A percentile compares a stretch with the other conserved stretches of the same genome.
phyloP scores from a whole-genome alignment of 2,329 filamentous ascomycete genomes.

The Seiridium unicorne region DNA sequence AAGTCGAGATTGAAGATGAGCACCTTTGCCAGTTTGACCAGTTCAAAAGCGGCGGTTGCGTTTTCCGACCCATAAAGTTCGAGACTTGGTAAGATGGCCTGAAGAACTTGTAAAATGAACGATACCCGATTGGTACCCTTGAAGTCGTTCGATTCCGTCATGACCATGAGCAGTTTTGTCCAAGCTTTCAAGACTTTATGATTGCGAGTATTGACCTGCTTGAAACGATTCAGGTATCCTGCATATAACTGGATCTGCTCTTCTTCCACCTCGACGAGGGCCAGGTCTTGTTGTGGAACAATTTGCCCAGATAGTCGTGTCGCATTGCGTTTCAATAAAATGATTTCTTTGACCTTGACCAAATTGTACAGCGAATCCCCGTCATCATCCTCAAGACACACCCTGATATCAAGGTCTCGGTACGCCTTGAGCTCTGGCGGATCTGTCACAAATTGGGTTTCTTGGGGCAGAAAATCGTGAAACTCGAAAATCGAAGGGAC shows the following conservation, averaged over 20 bases:
- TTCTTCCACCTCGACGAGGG: slow-evolving; percentile 57
- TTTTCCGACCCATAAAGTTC: slow-evolving; percentile 73
- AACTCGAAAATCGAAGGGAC: slow-evolving; percentile 85
- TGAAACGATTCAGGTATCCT: slow-evolving; percentile 61
- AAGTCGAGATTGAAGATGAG: slow-evolving; percentile 71
- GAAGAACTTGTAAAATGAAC: slow-evolving; percentile 82
- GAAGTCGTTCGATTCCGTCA: slow-evolving; percentile 80
- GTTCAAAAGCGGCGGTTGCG: slow-evolving; percentile 67
- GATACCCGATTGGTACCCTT: slow-evolving; percentile 68
- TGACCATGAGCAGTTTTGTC: slow-evolving; percentile 80
- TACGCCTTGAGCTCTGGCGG: slow-evolving; percentile 60
- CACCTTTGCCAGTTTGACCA: slow-evolving; percentile 73
- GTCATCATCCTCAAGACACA: slow-evolving; percentile 62
- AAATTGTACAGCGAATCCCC: slow-evolving; percentile 63
- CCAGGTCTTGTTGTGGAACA: slow-evolving; percentile 47
- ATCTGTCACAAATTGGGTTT: slow-evolving; percentile 47
- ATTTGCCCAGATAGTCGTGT: slow-evolving; percentile 48
- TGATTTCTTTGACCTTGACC: slow-evolving; percentile 68
- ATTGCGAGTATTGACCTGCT: slow-evolving; percentile 54
- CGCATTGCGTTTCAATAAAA: slow-evolving; percentile 68
- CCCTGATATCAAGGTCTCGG: slow-evolving; percentile 63
- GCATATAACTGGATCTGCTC: slow-evolving; percentile 60
- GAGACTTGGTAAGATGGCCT: slow-evolving; percentile 83
- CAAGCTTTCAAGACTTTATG: slow-evolving; percentile 75
- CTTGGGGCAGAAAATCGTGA: slow-evolving; percentile 76